These are phyloP conservation scores for Saccharum spontaneum DNA, from an alignment of 176 grass and related monocot genomes.

Conservation along the genomic window DNA sequence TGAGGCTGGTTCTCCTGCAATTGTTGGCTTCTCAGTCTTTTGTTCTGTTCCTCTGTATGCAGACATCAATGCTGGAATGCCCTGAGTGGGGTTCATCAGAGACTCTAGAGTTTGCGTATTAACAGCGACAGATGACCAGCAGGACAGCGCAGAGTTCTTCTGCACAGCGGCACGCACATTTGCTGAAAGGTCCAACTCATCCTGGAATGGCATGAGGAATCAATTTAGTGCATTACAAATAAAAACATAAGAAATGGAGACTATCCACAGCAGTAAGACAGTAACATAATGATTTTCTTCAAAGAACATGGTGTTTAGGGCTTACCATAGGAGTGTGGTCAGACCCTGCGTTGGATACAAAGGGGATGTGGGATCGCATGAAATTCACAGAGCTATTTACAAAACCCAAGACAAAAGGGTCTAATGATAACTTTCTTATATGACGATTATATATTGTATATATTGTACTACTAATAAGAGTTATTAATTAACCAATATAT, in stretches of 20 bases:
- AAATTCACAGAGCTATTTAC: conserved; percentile 35
- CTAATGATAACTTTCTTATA: too few relatives aligned
- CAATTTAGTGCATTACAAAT: not conserved
- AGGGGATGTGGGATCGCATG: conserved; percentile 33
- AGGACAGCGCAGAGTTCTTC: conserved; percentile 29
- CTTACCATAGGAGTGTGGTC: conserved; percentile 20
- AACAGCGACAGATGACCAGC: conserved; percentile 25
- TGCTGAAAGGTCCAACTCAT: conserved; percentile 12
- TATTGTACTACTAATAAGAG: too few relatives aligned
- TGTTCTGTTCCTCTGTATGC: not conserved
- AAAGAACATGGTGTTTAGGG: not conserved
- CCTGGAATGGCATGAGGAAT: conserved; percentile 27
- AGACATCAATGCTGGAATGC: not conserved
- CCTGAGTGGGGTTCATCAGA: not conserved
- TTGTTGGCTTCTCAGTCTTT: not conserved
- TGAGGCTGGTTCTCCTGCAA: not conserved
- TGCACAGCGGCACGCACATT: not conserved
- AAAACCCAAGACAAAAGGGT: conserved; percentile 39
- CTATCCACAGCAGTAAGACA: not conserved
- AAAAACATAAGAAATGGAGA: not conserved
- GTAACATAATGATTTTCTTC: not conserved
- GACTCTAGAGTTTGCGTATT: not conserved
- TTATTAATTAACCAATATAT: too few relatives aligned
- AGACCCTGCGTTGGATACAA: conserved; percentile 8
- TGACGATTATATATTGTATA: too few relatives aligned